Percentiles rank a stretch among this genome's conserved stretches.
Evolutionary conservation across 768 basidiomycete genomes (phyloP).

Genomic region (Vararia minispora): DNA sequence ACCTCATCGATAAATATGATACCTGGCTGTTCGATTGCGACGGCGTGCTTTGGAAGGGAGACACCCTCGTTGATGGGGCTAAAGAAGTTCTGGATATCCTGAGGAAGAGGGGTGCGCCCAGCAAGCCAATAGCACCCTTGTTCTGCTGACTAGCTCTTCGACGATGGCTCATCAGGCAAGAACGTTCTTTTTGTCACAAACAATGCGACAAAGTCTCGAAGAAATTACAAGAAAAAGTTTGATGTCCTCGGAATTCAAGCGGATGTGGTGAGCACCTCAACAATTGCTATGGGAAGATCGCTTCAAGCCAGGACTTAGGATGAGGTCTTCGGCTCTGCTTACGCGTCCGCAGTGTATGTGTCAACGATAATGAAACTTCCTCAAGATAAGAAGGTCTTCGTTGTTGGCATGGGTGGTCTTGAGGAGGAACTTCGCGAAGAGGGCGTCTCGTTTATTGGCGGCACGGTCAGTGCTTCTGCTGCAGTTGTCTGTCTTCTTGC

Average conservation of each 20-base stretch:
- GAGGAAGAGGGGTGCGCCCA: slow-evolving; percentile 54
- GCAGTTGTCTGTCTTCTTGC: slow-evolving; percentile 3
- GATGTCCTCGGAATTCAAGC: slow-evolving; percentile 82
- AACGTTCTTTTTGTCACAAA: slow-evolving; percentile 88
- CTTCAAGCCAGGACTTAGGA: slow-evolving; percentile 41
- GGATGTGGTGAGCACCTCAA: slow-evolving; percentile 49
- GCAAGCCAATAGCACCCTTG: slow-evolving; percentile 3
- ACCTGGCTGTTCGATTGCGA: slow-evolving; percentile 97
- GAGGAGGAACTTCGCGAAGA: slow-evolving; percentile 91
- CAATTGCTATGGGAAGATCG: background rate
- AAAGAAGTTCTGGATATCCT: slow-evolving; percentile 63
- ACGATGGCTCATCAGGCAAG: slow-evolving; percentile 26
- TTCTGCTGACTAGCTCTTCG: slow-evolving; percentile 3
- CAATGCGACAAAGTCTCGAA: slow-evolving; percentile 90
- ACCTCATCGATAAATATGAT: slow-evolving; percentile 54
- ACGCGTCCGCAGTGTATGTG: slow-evolving; percentile 72
- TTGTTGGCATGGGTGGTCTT: slow-evolving; percentile 83
- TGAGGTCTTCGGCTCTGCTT: slow-evolving; percentile 95
- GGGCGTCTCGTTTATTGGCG: slow-evolving; percentile 71
- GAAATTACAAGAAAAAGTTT: slow-evolving; percentile 82
- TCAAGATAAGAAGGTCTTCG: slow-evolving; percentile 88
- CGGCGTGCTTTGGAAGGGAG: slow-evolving; percentile 88
- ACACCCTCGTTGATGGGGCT: slow-evolving; percentile 67
- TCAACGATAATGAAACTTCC: slow-evolving; percentile 85
- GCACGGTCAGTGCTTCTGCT: slow-evolving; percentile 49